Conservation (phyloP, 1,139 yeast species). For the Diutina sp. region DNA sequence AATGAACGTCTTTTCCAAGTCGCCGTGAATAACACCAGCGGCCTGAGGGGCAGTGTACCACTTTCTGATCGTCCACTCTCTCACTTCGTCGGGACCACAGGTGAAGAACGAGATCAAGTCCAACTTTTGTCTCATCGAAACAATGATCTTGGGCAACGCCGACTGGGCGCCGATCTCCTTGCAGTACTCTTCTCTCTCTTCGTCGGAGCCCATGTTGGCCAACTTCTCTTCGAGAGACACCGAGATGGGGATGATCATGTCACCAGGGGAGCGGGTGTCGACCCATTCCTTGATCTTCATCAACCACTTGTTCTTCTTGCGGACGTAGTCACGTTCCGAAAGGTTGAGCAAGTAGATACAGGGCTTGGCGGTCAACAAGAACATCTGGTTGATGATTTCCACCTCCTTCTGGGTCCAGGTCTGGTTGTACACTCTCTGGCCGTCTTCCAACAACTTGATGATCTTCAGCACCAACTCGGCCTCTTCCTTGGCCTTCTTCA, state of each 20-base stretch:
- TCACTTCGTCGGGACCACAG: constrained; percentile 79
- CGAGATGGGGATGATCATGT: constrained; percentile 84
- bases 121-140: constrained; percentile 71
- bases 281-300: constrained; percentile 93
- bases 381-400: constrained; percentile 78
- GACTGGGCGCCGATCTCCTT: constrained; percentile 76
- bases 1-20: constrained; percentile 71
- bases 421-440: constrained; percentile 87
- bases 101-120: constrained; percentile 84
- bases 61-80: constrained; percentile 82
- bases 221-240: constrained; percentile 89
- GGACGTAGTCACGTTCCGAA: constrained; percentile 85
- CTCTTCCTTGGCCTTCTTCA: constrained; percentile 89
- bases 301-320: constrained; percentile 96
- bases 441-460: constrained; percentile 63
- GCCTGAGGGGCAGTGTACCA: constrained; percentile 84
- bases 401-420: constrained; percentile 85
- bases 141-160: constrained; percentile 80
- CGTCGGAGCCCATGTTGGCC: constrained; percentile 79
- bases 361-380: constrained; percentile 88
- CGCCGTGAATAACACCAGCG: constrained; percentile 89
- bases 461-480: constrained; percentile 69
- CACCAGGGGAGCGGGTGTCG: constrained; percentile 89
- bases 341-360: constrained; percentile 89
- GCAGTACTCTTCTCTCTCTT: constrained; percentile 84